These are phyloP conservation scores for Candida golubevii DNA, from an alignment of 805 yeast species.

Conservation along the genomic window DNA sequence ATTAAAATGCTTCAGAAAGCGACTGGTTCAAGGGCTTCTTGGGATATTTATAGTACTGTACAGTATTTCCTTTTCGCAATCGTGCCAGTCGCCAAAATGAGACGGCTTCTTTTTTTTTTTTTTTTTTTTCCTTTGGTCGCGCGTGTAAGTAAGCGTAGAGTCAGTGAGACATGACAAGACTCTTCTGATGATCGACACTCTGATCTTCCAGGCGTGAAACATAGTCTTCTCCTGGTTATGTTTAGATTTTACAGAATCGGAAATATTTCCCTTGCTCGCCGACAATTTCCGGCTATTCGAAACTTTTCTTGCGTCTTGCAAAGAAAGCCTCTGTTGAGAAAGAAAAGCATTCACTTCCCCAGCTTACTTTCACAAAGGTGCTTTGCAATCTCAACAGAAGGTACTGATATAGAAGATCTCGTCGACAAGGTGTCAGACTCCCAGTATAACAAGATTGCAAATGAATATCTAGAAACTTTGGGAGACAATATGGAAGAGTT, in stretches of 20 bases:
- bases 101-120: no score
- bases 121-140: no score
- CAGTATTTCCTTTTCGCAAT: no score
- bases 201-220: neutral
- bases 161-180: neutral
- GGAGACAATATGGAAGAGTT: conserved; percentile 64
- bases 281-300: neutral
- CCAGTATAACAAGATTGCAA: conserved; percentile 63
- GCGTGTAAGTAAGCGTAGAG: neutral
- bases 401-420: conserved; percentile 48
- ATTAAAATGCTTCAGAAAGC: no score
- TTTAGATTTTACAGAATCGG: neutral
- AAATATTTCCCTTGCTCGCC: neutral
- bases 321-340: neutral
- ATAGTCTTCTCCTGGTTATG: neutral
- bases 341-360: neutral
- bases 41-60: no score
- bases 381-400: conserved; percentile 43
- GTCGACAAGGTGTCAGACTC: conserved; percentile 44
- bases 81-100: no score
- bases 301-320: neutral
- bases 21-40: no score
- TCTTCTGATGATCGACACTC: neutral
- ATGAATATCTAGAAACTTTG: conserved; percentile 64
- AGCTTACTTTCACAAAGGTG: neutral